phyloP scores from a whole-genome alignment of 2,329 filamentous ascomycete species.

The Pleomassaria siparia region DNA sequence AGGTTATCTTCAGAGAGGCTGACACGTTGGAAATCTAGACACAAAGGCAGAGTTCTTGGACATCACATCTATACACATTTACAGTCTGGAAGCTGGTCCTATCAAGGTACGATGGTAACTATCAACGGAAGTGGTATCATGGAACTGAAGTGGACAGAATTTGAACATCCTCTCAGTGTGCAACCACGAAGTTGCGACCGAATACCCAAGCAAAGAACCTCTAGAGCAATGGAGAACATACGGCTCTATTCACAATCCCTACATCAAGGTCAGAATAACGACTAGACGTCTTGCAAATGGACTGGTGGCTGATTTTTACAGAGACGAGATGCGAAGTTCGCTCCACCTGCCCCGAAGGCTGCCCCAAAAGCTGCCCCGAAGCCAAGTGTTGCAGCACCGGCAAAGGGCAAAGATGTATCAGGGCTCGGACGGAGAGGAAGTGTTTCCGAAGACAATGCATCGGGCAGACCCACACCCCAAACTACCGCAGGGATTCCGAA shows the following conservation, averaged over 20 bases:
- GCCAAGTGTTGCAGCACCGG: conserved; percentile 14
- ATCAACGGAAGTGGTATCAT: conserved; percentile 47
- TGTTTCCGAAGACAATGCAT: conserved; percentile 37
- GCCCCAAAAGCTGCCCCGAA: conserved; percentile 24
- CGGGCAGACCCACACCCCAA: conserved; percentile 38
- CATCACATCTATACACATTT: conserved; percentile 81
- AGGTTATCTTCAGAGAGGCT: conserved; percentile 7
- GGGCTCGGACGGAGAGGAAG: conserved; percentile 21
- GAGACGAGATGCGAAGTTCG: conserved; percentile 47
- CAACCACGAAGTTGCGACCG: conserved; percentile 61
- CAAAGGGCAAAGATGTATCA: conserved; percentile 25
- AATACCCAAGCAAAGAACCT: conserved; percentile 61
- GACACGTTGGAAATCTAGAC: conserved; percentile 51
- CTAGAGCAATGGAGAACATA: conserved; percentile 62
- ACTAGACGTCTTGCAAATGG: neutral
- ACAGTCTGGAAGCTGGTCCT: conserved; percentile 74
- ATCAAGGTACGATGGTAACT: conserved; percentile 57
- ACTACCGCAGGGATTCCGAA: conserved; percentile 17
- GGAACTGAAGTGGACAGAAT: conserved; percentile 49
- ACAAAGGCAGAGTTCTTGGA: conserved; percentile 68
- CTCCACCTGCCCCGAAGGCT: conserved; percentile 21
- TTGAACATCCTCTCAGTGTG: conserved; percentile 72
- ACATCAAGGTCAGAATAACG: conserved; percentile 55
- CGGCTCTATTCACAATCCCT: conserved; percentile 73
- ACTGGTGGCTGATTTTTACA: conserved; percentile 20